These are phyloP conservation scores for Yarrowia divulgata DNA, from an alignment of 805 yeast species.

Conservation along the genomic window DNA sequence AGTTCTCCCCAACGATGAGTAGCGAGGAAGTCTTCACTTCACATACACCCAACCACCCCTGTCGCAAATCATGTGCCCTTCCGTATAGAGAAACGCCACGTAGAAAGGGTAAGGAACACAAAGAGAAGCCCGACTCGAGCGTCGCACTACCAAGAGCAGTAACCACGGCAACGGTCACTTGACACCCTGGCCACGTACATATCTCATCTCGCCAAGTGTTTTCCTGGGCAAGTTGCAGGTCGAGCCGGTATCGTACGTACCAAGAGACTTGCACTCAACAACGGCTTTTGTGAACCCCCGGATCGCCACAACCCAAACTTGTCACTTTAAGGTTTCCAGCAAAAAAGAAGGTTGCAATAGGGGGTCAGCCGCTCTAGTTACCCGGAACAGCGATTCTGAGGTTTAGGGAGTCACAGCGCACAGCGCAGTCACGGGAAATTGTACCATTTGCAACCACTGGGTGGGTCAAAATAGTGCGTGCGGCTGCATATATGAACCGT, in stretches of 20 bases:
- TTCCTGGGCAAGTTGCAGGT: not conserved
- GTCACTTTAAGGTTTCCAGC: not conserved
- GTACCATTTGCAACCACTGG: not conserved
- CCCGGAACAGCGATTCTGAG: conserved; percentile 3
- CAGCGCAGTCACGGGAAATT: conserved; percentile 29
- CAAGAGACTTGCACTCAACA: not conserved
- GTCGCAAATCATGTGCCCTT: conserved; percentile 21
- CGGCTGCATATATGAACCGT: conserved; percentile 8
- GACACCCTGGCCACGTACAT: not conserved
- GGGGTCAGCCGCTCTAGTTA: conserved; percentile 36
- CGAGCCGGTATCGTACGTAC: no score
- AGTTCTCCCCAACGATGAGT: no score
- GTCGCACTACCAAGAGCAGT: not conserved
- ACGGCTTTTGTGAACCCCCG: conserved; percentile 24
- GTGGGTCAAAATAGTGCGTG: not conserved
- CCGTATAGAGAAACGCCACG: conserved; percentile 28
- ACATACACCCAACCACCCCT: conserved; percentile 4
- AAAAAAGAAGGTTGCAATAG: conserved; percentile 15
- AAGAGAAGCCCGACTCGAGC: not conserved
- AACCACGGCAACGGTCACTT: not conserved
- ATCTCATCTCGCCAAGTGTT: conserved; percentile 3
- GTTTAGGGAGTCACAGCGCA: conserved; percentile 5
- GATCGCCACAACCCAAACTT: conserved; percentile 20
- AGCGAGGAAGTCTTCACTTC: not conserved
- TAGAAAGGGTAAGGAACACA: not conserved